Conservation (phyloP, 2,329 filamentous ascomycete species). For the Cladorrhinum sp. region DNA sequence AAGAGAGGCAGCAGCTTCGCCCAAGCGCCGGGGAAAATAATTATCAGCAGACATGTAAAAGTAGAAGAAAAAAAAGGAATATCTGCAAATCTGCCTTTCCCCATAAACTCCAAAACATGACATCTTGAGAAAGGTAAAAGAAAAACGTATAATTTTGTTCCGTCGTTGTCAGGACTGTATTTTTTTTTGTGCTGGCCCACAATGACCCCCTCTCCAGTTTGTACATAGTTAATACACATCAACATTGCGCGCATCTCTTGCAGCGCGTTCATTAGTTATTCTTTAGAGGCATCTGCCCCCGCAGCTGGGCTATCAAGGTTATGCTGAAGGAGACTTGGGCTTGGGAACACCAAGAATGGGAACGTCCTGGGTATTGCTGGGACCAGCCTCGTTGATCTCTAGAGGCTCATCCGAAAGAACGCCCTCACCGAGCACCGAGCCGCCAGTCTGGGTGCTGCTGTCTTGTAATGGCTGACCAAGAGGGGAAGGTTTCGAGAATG, state of each 20-base stretch:
- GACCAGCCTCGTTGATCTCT: constrained; percentile 30
- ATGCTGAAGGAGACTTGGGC: constrained; percentile 19
- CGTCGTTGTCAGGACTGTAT: not conserved
- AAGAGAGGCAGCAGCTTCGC: not conserved
- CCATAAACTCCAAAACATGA: not conserved
- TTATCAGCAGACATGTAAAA: not conserved
- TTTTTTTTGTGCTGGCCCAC: not conserved
- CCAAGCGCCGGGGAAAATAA: not conserved
- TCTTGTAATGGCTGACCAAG: constrained; percentile 4
- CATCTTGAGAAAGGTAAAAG: constrained; percentile 9
- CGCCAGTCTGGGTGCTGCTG: not conserved
- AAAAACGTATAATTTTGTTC: not conserved
- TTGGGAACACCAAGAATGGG: constrained; percentile 26
- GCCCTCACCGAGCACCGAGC: constrained; percentile 21
- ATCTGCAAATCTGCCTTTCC: not conserved
- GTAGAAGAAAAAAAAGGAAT: not conserved
- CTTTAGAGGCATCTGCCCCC: constrained; percentile 1
- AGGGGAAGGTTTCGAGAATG: constrained; percentile 33
- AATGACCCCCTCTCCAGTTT: not conserved
- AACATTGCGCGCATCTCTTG: not conserved
- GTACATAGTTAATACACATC: constrained; percentile 8
- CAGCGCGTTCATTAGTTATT: constrained; percentile 4
- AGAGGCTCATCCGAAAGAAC: constrained; percentile 37
- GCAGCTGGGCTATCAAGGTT: too few relatives aligned
- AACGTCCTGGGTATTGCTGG: constrained; percentile 18